Percentiles rank a stretch among this genome's conserved stretches.
These are phyloP conservation scores for Lactarius sanguifluus DNA, from an alignment of 768 basidiomycete species.

Conservation along the genomic window DNA sequence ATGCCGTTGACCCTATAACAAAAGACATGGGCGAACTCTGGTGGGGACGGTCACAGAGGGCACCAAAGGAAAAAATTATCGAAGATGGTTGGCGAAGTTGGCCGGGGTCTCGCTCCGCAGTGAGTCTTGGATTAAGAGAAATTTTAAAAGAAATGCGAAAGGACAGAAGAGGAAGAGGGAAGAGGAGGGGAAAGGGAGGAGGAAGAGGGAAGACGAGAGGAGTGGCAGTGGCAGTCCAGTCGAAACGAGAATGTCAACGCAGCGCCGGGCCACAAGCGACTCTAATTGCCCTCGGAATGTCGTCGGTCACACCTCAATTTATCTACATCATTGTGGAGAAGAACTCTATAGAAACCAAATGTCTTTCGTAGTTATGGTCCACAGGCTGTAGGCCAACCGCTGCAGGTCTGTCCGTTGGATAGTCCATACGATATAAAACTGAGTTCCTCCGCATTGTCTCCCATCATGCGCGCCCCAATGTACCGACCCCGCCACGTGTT, in stretches of 20 bases:
- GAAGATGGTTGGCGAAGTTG: background rate
- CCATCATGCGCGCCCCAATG: background rate
- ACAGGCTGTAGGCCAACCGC: too few species aligned
- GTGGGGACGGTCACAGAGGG: background rate
- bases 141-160: background rate
- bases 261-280: too few species aligned
- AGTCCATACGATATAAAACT: background rate
- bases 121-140: background rate
- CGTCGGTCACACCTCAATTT: too few species aligned
- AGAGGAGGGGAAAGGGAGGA: background rate
- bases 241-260: background rate
- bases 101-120: background rate
- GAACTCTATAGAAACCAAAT: too few species aligned
- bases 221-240: background rate
- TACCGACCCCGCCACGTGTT: background rate
- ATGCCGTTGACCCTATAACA: background rate
- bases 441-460: background rate
- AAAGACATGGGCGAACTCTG: slow-evolving; percentile 15
- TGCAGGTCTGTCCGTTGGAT: too few species aligned
- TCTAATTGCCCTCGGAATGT: too few species aligned
- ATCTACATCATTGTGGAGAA: too few species aligned
- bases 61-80: background rate
- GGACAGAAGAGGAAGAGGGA: background rate
- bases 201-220: background rate
- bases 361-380: too few species aligned